phyloP scores from a whole-genome alignment of 73 alveolate genomes.

The Breviolum minutum region DNA sequence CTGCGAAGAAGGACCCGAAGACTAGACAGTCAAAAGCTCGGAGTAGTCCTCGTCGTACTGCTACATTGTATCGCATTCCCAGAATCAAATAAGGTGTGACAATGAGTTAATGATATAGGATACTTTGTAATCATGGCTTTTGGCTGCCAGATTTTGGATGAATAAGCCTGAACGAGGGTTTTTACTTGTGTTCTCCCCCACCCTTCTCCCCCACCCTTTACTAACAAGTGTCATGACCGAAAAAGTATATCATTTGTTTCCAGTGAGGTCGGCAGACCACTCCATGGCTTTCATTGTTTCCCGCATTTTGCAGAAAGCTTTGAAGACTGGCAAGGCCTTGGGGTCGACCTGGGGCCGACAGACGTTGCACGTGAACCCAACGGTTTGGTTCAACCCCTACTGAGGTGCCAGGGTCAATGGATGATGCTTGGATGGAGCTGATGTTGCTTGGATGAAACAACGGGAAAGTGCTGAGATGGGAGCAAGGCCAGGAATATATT shows the following conservation, averaged over 20 bases:
- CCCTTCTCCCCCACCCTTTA: no score
- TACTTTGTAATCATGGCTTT: background rate
- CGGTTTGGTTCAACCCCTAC: no score
- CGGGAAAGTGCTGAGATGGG: background rate
- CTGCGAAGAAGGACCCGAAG: slow-evolving; percentile 97
- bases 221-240: background rate
- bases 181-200: no score
- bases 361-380: no score
- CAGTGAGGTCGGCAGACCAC: slow-evolving; percentile 97
- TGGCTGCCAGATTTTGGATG: background rate
- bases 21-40: slow-evolving; percentile 51
- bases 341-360: no score
- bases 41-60: background rate
- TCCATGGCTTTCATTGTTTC: slow-evolving; percentile 98
- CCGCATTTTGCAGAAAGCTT: slow-evolving; percentile 96
- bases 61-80: background rate
- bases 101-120: background rate
- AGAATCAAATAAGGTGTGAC: background rate
- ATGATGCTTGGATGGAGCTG: slow-evolving; percentile 94
- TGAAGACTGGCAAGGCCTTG: slow-evolving; percentile 88
- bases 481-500: no score
- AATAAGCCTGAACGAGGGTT: background rate
- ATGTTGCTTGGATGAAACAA: slow-evolving; percentile 17
- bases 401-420: slow-evolving; percentile 80
- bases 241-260: background rate